Evolutionary conservation across 441 rosid genomes (phyloP).

Genomic region (Aleurites moluccanus): DNA sequence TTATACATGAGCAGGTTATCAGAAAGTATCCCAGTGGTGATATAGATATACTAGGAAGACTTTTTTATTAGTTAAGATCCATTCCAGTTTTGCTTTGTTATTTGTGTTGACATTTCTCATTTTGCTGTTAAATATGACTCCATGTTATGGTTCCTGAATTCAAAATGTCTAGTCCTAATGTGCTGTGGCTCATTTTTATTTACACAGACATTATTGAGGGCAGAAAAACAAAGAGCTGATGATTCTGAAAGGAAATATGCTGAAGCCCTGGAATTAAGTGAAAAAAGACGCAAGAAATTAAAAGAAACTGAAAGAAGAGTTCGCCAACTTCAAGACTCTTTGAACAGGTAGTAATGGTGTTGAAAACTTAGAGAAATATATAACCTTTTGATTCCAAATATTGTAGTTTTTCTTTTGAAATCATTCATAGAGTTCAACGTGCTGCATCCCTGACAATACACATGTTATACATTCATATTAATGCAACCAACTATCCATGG

Average conservation of each 20-base stretch:
- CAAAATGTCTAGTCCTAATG: background rate
- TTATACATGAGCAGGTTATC: background rate
- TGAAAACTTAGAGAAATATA: constrained; percentile 10
- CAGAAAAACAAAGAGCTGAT: constrained; percentile 80
- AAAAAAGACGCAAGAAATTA: constrained; percentile 65
- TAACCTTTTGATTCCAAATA: constrained; percentile 10
- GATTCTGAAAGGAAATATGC: constrained; percentile 55
- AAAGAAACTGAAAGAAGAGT: constrained; percentile 83
- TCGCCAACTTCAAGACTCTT: constrained; percentile 68
- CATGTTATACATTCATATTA: background rate
- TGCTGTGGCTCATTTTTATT: constrained; percentile 11
- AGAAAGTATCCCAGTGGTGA: background rate
- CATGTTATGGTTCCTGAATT: background rate
- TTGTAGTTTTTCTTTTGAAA: background rate
- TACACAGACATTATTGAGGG: constrained; percentile 55
- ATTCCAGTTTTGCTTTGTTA: background rate
- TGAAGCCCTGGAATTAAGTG: constrained; percentile 67
- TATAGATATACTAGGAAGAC: background rate
- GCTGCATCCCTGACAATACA: constrained; percentile 8
- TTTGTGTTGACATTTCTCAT: constrained; percentile 5
- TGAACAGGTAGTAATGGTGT: constrained; percentile 65
- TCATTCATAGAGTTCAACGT: background rate
- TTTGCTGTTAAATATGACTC: background rate
- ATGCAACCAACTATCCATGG: background rate
- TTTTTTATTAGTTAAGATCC: background rate